Evolutionary conservation across 2,329 filamentous ascomycete species (phyloP).

Genomic region (Bipolaris victoriae): DNA sequence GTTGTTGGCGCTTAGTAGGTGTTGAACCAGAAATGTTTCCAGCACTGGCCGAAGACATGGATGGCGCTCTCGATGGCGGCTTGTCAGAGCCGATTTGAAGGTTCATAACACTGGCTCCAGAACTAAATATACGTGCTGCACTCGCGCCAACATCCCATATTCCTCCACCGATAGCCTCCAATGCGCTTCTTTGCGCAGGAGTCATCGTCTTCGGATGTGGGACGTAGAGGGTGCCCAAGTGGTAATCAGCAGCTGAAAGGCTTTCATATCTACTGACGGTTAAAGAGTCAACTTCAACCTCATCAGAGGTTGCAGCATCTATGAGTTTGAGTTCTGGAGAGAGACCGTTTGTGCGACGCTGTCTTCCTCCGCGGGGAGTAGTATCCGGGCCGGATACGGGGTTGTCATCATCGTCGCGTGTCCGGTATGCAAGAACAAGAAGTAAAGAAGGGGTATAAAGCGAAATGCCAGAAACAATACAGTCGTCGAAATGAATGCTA

Average conservation of each 20-base stretch:
- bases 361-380: slow-evolving; percentile 69
- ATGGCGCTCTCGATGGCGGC: slow-evolving; percentile 32
- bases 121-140: slow-evolving; percentile 84
- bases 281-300: slow-evolving; percentile 86
- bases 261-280: slow-evolving; percentile 86
- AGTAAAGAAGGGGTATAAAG: slow-evolving; percentile 92
- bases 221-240: slow-evolving; percentile 82
- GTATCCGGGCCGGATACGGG: slow-evolving; percentile 60
- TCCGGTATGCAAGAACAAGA: slow-evolving; percentile 88
- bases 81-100: slow-evolving; percentile 51
- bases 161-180: slow-evolving; percentile 77
- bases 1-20: slow-evolving; percentile 34
- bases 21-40: slow-evolving; percentile 30
- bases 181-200: slow-evolving; percentile 71
- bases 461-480: slow-evolving; percentile 95
- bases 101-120: slow-evolving; percentile 74
- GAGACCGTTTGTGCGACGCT: slow-evolving; percentile 76
- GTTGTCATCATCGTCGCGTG: slow-evolving; percentile 72
- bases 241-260: slow-evolving; percentile 88
- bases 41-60: slow-evolving; percentile 45
- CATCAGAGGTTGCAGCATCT: slow-evolving; percentile 79
- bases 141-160: slow-evolving; percentile 93
- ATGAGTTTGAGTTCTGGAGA: slow-evolving; percentile 91
- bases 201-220: slow-evolving; percentile 67
- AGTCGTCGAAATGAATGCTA: slow-evolving; percentile 81